Evolutionary conservation across 495 filamentous ascomycete species (phyloP), one percentile per base, ranked within the genome.

Genomic region (Podospora pseudoanserina): DNA sequence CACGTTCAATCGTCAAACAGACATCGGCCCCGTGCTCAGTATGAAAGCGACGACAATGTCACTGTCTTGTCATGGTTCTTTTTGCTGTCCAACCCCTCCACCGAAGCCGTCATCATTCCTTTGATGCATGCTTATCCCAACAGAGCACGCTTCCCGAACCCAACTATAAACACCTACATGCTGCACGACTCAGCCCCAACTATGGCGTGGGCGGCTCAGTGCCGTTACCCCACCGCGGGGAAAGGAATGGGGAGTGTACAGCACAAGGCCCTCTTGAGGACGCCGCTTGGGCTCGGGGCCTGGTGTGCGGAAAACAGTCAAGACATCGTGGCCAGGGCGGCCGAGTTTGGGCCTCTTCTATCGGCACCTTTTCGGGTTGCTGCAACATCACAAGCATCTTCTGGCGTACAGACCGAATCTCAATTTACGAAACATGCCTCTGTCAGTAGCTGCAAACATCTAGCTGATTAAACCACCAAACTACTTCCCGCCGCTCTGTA

Each of bases 1-100:
- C 60, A 72, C 66, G 23, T 55, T 53, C 57, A 55, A 27, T 70
- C 65, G 72, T 63, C 61, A 63, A 44, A 63, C 61, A 44, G 19
- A 19, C 16, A 32, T 61, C 16, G 15, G 6, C 34, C 28, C 59
- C 26, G 16, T 61, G 23, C 23, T 23, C 23, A 23, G 23, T 23
- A 23, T 23, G 23, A 26, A 30, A 30, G 32, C 2, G 59, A 28
- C 7, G 30, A 16, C n/a, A 61, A 61, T 61, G 26, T 61, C 59
- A 26, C 23, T 4, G 9, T 20, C 6, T 9, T 20, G 56, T 20
- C 20, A 9, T 58, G 4, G 9, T 0, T 20, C 20, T 1, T 20
- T 58, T 4, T 58, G 23, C 23, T 23, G 23, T 58, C 23, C 18
- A 4, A 18, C n/a, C 56, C 56, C 3, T 23, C n/a, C 56, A 19